A percentile compares a stretch with the other conserved stretches of the same genome.
Conservation (phyloP, 2,329 filamentous ascomycete species). For the Neurospora crassa region DNA sequence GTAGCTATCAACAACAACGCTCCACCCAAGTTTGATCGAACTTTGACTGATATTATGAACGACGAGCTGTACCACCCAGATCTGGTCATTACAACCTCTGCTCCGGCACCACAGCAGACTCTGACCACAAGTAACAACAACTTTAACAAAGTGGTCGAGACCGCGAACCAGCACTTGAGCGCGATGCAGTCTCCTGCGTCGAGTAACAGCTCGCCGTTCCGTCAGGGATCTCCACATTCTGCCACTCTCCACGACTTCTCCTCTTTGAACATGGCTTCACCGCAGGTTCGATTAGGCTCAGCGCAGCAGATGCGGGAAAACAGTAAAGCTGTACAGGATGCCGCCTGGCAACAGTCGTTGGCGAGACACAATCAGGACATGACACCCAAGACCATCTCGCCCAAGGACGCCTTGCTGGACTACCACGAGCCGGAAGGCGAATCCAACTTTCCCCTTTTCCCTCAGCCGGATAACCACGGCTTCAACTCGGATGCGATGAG, state of each 20-base stretch:
- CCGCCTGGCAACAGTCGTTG: conserved; percentile 33
- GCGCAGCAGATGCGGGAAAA: conserved; percentile 53
- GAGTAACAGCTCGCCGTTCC: conserved; percentile 62
- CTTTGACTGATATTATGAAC: conserved; percentile 74
- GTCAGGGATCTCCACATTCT: conserved; percentile 49
- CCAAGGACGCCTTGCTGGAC: conserved; percentile 82
- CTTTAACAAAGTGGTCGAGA: conserved; percentile 68
- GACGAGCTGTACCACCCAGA: conserved; percentile 77
- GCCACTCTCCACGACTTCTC: conserved; percentile 36
- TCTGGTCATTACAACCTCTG: conserved; percentile 29
- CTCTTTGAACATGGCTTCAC: conserved; percentile 12
- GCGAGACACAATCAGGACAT: conserved; percentile 31
- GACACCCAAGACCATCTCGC: conserved; percentile 80
- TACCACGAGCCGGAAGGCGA: conserved; percentile 69
- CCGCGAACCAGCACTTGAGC: conserved; percentile 61
- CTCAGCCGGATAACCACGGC: conserved; percentile 40
- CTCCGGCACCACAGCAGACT: conserved; percentile 16
- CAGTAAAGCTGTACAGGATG: conserved; percentile 50
- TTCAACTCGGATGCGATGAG: conserved; percentile 32
- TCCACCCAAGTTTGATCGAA: conserved; percentile 67
- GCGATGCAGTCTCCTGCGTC: conserved; percentile 43
- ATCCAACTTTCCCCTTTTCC: conserved; percentile 63
- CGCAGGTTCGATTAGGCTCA: conserved; percentile 37
- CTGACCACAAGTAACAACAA: conserved; percentile 48
- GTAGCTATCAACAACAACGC: conserved; percentile 43